Evolutionary conservation across 2,329 filamentous ascomycete species (phyloP).

Genomic region (Penicillium polonicum): DNA sequence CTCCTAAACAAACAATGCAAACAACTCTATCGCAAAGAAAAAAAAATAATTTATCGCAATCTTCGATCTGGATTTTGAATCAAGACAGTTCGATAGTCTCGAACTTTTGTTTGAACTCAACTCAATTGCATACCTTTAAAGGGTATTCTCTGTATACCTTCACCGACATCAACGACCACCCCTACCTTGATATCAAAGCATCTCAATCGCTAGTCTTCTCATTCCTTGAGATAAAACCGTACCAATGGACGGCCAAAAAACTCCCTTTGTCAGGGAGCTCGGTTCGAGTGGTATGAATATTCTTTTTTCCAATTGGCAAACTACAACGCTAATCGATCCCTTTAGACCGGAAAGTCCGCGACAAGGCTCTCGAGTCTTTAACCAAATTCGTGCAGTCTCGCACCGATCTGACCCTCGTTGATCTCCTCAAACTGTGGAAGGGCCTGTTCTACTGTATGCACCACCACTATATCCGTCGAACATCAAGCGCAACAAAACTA

Average conservation of each 20-base stretch:
- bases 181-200: not conserved
- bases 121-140: not conserved
- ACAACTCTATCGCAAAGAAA: slow-evolving; percentile 23
- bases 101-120: not conserved
- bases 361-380: slow-evolving; percentile 73
- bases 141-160: not conserved
- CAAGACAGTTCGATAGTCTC: slow-evolving; percentile 9
- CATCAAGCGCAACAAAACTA: not conserved
- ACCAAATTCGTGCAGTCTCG: slow-evolving; percentile 71
- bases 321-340: slow-evolving; percentile 8
- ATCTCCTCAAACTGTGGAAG: slow-evolving; percentile 89
- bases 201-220: slow-evolving; percentile 7
- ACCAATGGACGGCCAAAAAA: slow-evolving; percentile 47
- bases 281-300: slow-evolving; percentile 70
- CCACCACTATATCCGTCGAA: not conserved
- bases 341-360: slow-evolving; percentile 73
- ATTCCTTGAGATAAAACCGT: slow-evolving; percentile 10
- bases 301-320: not conserved
- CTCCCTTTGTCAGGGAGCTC: slow-evolving; percentile 77
- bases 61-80: slow-evolving; percentile 5
- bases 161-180: slow-evolving; percentile 2
- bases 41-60: slow-evolving; percentile 30
- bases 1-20: slow-evolving; percentile 22
- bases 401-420: slow-evolving; percentile 62
- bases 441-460: slow-evolving; percentile 77